phyloP scores from a whole-genome alignment of 75 land plant species.

The Chamaecyparis obtusa region DNA sequence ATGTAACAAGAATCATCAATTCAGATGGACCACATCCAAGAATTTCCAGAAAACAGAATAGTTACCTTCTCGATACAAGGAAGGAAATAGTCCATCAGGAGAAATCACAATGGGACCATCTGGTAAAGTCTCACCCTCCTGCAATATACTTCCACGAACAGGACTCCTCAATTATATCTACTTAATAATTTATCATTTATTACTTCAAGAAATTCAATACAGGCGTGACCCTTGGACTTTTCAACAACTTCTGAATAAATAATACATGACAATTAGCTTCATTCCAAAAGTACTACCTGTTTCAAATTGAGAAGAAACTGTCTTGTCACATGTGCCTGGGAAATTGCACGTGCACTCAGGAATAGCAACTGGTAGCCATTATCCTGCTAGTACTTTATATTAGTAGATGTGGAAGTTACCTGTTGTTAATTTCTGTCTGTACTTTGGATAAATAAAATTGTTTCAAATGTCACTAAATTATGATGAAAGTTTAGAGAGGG shows the following conservation, averaged over 20 bases:
- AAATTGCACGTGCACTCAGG: conserved; percentile 47
- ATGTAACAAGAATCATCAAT: background rate
- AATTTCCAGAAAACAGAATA: background rate
- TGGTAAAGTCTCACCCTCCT: conserved; percentile 52
- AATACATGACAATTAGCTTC: background rate
- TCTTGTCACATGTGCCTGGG: conserved; percentile 46
- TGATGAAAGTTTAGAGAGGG: background rate
- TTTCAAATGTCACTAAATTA: background rate
- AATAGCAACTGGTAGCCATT: conserved; percentile 49
- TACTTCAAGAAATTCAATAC: background rate
- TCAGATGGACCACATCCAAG: background rate
- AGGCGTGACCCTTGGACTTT: background rate
- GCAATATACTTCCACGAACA: conserved; percentile 13
- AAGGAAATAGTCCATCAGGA: conserved; percentile 56
- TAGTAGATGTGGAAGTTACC: background rate
- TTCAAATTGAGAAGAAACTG: conserved; percentile 41
- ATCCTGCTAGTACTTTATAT: conserved; percentile 20
- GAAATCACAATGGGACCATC: conserved; percentile 57
- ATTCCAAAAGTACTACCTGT: conserved; percentile 25
- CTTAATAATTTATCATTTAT: background rate
- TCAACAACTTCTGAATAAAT: background rate
- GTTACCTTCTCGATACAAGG: conserved; percentile 52
- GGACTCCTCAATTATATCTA: background rate
- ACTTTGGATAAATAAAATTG: background rate
- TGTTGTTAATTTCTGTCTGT: background rate